phyloP scores from a whole-genome alignment of 345 rosid genomes.

The Camelina neglecta region DNA sequence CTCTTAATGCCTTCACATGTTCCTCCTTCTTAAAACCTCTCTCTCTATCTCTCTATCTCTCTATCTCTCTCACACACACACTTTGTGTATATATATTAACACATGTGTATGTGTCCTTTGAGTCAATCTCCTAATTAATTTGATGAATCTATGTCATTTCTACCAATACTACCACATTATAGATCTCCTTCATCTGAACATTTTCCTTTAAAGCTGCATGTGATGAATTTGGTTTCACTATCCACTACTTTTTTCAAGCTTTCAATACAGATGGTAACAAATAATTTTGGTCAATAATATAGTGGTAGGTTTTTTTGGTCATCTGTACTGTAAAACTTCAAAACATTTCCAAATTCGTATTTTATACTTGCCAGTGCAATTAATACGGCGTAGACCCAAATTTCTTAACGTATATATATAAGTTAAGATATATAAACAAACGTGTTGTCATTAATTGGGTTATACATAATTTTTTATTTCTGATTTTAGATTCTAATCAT shows the following conservation, averaged over 20 bases:
- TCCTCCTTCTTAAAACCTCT: conserved; percentile 26
- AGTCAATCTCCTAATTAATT: not conserved
- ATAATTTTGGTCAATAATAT: not conserved
- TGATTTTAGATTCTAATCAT: conserved; percentile 16
- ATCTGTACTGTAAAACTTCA: not conserved
- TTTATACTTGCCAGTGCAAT: not conserved
- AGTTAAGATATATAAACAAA: not conserved
- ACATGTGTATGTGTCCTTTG: conserved; percentile 30
- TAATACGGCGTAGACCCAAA: not conserved
- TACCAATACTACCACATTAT: conserved; percentile 2
- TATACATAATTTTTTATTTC: not conserved
- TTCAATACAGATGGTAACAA: conserved; percentile 13
- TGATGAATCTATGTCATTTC: conserved; percentile 38
- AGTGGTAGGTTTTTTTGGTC: not conserved
- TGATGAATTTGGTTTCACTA: not conserved
- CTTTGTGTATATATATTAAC: not conserved
- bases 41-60: conserved; percentile 15
- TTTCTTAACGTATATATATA: not conserved
- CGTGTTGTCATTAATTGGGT: conserved; percentile 1
- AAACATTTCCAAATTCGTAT: not conserved
- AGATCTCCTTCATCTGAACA: conserved; percentile 9
- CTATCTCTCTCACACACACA: conserved; percentile 19
- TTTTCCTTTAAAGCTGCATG: not conserved
- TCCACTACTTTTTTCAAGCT: conserved; percentile 6
- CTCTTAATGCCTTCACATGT: conserved; percentile 49